These are phyloP conservation scores for Cryptomeria japonica DNA, from an alignment of 75 land plant genomes.

Conservation along the genomic window DNA sequence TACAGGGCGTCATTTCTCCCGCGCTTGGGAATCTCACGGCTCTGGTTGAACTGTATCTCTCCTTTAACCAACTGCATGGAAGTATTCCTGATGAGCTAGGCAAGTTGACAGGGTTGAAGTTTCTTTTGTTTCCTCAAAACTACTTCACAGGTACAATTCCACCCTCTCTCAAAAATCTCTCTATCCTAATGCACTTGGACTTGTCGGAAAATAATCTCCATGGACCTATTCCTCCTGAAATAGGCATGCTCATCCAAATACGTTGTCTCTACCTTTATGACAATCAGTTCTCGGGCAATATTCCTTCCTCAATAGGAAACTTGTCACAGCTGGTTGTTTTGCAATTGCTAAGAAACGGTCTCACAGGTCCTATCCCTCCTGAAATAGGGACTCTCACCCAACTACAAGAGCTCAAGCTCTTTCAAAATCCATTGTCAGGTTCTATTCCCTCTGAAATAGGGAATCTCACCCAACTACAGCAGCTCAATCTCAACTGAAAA, in stretches of 20 bases:
- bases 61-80: constrained; percentile 20
- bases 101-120: neutral
- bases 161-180: neutral
- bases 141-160: constrained; percentile 20
- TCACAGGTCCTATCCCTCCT: constrained; percentile 67
- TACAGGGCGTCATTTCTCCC: neutral
- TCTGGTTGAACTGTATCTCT: constrained; percentile 8
- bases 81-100: constrained; percentile 24
- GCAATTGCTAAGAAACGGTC: constrained; percentile 14
- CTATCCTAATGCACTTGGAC: constrained; percentile 4
- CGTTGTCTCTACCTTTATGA: neutral
- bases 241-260: constrained; percentile 22
- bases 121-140: constrained; percentile 13
- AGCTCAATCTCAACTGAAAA: too few relatives aligned
- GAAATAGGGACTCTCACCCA: neutral
- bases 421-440: too few relatives aligned
- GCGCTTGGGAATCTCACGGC: neutral
- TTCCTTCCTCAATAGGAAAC: neutral
- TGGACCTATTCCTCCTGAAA: constrained; percentile 16
- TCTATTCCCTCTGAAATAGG: too few relatives aligned
- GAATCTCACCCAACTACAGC: too few relatives aligned
- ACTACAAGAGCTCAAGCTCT: too few relatives aligned
- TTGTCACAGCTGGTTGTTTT: neutral
- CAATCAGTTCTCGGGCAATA: constrained; percentile 13
- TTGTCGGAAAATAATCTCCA: constrained; percentile 17